Base-by-base conservation (phyloP, 2,329 filamentous ascomycete genomes). In the Sclerotinia minor region DNA sequence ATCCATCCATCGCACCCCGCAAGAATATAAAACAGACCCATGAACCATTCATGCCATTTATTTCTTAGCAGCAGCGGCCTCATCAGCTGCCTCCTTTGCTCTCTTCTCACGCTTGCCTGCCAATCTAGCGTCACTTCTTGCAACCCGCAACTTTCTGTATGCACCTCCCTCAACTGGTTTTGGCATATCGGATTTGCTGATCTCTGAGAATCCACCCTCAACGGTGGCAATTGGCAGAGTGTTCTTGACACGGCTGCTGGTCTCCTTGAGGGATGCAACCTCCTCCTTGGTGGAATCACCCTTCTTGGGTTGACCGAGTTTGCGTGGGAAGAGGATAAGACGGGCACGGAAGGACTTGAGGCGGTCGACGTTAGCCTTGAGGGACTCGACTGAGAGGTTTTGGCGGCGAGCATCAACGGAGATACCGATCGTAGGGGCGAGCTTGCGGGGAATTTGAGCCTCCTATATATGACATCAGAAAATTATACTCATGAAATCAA, bases 301-400 rank as follows among this genome's bases (percentile, higher is more conserved):
- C 81, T 91, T 90, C 92, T 97, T 97, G 84, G 90, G 88, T 84
- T 95, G 89, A 84, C 94, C 94, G 81, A 88, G 88, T 84, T 92
- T 93, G 87, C 93, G 92, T 81, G 95, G 95, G 88, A 99, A 97
- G 81, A 99, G 88, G 82, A 99, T 97, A 79, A 99, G 86, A 80
- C 93, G 92, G 80, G 90, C 88, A 86, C 91, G 92, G 93, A 97
- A 99, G 81, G 92, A 92, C 89, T 97, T 94, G 80, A 99, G 92
- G 80, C 95, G 95, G 82, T 91, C 91, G 78, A 99, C 94, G 85
- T 99, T 99, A 87, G 87, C 87, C 82, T 92, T 87, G 78, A 98
- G 90, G 75, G 91, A 91, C 88, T 98, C 95, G 86, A 96, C 92
- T 80, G 90, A 95, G 79, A 96, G 90, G 88, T 98, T 99, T 85